phyloP scores from a whole-genome alignment of 768 basidiomycete genomes.

The Phylloporus arenicola region DNA sequence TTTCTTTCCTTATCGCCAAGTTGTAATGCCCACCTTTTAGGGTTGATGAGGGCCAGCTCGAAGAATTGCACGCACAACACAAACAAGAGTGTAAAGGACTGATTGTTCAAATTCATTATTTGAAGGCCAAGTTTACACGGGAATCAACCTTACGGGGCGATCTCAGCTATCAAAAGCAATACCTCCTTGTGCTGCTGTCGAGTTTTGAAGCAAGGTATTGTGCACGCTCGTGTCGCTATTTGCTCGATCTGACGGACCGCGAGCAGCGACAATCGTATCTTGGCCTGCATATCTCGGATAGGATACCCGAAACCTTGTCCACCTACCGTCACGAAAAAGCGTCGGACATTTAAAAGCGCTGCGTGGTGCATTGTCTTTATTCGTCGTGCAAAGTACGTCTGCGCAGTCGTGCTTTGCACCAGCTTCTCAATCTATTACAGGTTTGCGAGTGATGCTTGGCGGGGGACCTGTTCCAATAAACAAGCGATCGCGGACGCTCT shows the following conservation, averaged over 20 bases:
- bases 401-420: not conserved
- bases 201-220: constrained; percentile 64
- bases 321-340: constrained; percentile 35
- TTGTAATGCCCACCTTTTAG: not conserved
- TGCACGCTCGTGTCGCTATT: not conserved
- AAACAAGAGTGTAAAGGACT: constrained; percentile 88
- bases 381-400: constrained; percentile 54
- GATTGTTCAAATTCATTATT: constrained; percentile 83
- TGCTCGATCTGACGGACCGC: constrained; percentile 2
- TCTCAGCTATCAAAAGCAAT: constrained; percentile 82
- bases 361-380: constrained; percentile 61
- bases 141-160: constrained; percentile 76
- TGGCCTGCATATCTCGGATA: constrained; percentile 70
- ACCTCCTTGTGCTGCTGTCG: constrained; percentile 69
- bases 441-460: constrained; percentile 58
- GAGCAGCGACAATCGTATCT: constrained; percentile 60
- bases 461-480: constrained; percentile 54
- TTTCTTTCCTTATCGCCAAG: not conserved
- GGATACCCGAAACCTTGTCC: constrained; percentile 53
- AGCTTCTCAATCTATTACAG: constrained; percentile 33
- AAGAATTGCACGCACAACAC: constrained; percentile 57
- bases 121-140: constrained; percentile 86
- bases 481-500: constrained; percentile 60
- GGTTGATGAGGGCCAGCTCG: constrained; percentile 53
- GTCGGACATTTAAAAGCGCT: constrained; percentile 50